phyloP scores from a whole-genome alignment of 78 protist species.

The Dictyostelium citrinum region DNA sequence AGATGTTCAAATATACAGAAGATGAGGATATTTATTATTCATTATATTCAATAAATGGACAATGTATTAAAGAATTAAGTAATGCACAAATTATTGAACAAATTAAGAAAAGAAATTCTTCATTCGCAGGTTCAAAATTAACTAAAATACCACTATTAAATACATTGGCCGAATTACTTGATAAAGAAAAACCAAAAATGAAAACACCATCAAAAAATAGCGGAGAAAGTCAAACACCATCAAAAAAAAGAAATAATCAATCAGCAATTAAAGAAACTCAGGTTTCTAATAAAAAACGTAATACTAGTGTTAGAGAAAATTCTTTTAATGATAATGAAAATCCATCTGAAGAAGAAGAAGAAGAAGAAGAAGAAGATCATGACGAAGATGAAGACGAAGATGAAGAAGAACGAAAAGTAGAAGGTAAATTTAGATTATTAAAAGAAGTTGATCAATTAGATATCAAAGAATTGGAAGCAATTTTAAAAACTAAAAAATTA shows the following conservation, averaged over 20 bases:
- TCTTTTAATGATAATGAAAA: too few species aligned
- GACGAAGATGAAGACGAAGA: background rate
- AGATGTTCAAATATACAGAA: background rate
- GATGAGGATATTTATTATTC: background rate
- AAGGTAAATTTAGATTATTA: background rate
- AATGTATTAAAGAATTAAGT: background rate
- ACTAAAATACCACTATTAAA: background rate
- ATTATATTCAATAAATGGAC: background rate
- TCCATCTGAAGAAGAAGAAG: background rate
- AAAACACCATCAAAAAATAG: background rate
- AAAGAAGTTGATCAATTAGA: background rate
- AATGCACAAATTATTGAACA: background rate
- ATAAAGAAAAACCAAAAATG: background rate
- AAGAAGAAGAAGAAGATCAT: background rate
- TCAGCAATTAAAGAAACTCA: background rate
- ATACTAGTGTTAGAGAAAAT: background rate
- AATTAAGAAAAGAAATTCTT: background rate
- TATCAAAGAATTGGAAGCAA: background rate
- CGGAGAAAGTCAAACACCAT: background rate
- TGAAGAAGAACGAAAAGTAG: background rate
- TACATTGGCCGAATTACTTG: background rate
- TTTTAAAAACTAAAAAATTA: background rate
- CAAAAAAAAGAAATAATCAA: background rate
- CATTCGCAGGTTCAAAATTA: background rate
- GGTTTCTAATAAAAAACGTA: background rate